These are phyloP conservation scores for Coelastrella sp. DNA, from an alignment of 139 green algal species.

Conservation along the genomic window DNA sequence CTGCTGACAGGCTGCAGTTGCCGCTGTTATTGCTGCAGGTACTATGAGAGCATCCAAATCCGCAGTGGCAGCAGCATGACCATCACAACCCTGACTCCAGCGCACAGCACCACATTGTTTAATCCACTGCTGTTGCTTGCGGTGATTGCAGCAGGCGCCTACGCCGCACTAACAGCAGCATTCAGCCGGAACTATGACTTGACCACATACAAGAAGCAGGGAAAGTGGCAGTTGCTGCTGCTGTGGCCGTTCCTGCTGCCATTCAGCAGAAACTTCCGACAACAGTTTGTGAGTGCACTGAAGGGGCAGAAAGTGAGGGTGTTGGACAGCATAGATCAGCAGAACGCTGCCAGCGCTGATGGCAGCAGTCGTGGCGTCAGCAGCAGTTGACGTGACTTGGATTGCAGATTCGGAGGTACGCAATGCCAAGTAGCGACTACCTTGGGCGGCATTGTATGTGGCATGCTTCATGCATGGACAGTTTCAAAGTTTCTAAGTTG, in stretches of 20 bases:
- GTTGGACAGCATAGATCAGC: neutral
- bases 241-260: conserved; percentile 58
- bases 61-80: conserved; percentile 26
- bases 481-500: too few species aligned
- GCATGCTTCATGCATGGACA: too few species aligned
- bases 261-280: conserved; percentile 45
- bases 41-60: conserved; percentile 66
- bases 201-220: conserved; percentile 50
- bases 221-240: conserved; percentile 49
- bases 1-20: neutral
- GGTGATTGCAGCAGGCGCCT: conserved; percentile 45
- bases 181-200: conserved; percentile 57
- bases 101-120: neutral
- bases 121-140: conserved; percentile 41
- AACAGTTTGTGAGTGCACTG: conserved; percentile 54
- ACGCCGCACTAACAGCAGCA: conserved; percentile 48
- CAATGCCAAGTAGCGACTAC: too few species aligned
- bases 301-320: conserved; percentile 42
- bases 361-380: neutral
- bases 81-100: neutral
- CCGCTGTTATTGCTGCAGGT: conserved; percentile 40
- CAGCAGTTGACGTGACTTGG: too few species aligned
- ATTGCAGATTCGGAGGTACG: too few species aligned
- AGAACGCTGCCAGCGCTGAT: neutral
- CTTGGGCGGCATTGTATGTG: too few species aligned